Percentiles rank a stretch among this genome's conserved stretches.
phyloP scores from a whole-genome alignment of 495 filamentous ascomycete species.

The Penicillium riverlandense region DNA sequence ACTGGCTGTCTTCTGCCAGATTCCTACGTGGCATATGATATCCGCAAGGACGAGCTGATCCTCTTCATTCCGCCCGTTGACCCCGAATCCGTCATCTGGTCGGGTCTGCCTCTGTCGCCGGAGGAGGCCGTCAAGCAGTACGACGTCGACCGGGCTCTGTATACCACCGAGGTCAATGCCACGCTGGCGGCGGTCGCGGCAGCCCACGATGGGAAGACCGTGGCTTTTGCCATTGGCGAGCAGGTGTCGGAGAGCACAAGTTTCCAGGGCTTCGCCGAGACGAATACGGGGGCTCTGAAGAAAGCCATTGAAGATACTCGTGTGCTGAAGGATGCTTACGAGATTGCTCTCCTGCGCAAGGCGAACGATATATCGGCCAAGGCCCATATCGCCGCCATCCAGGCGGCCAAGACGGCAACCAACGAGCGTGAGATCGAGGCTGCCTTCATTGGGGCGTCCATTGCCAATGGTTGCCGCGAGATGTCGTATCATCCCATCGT shows the following conservation, averaged over 20 bases:
- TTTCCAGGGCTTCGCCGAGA: slow-evolving; percentile 55
- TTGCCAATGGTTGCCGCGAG: slow-evolving; percentile 63
- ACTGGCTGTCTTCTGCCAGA: slow-evolving; percentile 81
- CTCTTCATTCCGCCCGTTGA: slow-evolving; percentile 90
- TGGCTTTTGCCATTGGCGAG: slow-evolving; percentile 62
- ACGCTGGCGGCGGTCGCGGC: slow-evolving; percentile 44
- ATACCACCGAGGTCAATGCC: slow-evolving; percentile 62
- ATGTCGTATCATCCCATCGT: slow-evolving; percentile 85
- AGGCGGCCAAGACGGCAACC: slow-evolving; percentile 52
- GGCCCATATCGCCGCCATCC: slow-evolving; percentile 66
- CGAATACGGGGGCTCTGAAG: slow-evolving; percentile 57
- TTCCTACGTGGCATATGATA: slow-evolving; percentile 74
- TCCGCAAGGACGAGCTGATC: slow-evolving; percentile 61
- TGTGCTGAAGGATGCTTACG: slow-evolving; percentile 77
- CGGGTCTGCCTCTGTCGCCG: slow-evolving; percentile 70
- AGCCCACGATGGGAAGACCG: slow-evolving; percentile 37
- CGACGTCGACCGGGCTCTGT: slow-evolving; percentile 74
- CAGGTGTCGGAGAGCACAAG: slow-evolving; percentile 60
- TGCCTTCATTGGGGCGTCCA: slow-evolving; percentile 67
- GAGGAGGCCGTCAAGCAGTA: slow-evolving; percentile 69
- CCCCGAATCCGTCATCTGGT: slow-evolving; percentile 91
- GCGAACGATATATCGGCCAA: slow-evolving; percentile 75
- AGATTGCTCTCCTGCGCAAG: slow-evolving; percentile 73
- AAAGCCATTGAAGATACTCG: slow-evolving; percentile 70
- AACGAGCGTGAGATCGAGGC: slow-evolving; percentile 84